Percentiles rank a stretch among this genome's conserved stretches.
Conservation (phyloP, 2,329 filamentous ascomycete genomes). For the Curvularia sp. region DNA sequence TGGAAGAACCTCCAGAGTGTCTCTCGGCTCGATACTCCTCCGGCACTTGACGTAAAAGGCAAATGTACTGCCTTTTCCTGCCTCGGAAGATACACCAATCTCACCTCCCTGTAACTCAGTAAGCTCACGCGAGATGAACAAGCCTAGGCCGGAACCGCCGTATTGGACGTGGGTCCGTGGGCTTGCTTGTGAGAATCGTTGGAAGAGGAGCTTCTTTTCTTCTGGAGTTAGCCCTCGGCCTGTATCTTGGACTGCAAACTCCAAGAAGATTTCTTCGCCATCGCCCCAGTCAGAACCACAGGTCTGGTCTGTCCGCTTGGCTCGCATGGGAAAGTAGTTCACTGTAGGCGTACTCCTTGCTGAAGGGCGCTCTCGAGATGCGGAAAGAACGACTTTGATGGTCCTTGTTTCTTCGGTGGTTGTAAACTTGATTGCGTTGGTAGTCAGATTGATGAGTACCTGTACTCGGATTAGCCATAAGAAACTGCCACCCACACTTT, state of each 20-base stretch:
- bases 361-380: slow-evolving; percentile 64
- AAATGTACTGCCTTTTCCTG: slow-evolving; percentile 75
- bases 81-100: slow-evolving; percentile 74
- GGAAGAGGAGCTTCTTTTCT: slow-evolving; percentile 77
- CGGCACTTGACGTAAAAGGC: slow-evolving; percentile 77
- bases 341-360: slow-evolving; percentile 56
- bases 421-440: slow-evolving; percentile 85
- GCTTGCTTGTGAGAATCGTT: slow-evolving; percentile 79
- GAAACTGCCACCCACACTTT: not conserved
- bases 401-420: slow-evolving; percentile 66
- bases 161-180: slow-evolving; percentile 80
- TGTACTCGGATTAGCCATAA: slow-evolving; percentile 14
- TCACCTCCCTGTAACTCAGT: slow-evolving; percentile 82
- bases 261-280: slow-evolving; percentile 70
- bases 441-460: slow-evolving; percentile 80
- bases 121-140: slow-evolving; percentile 81
- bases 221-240: slow-evolving; percentile 74
- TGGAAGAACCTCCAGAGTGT: slow-evolving; percentile 36
- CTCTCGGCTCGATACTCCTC: slow-evolving; percentile 57
- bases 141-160: slow-evolving; percentile 77
- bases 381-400: slow-evolving; percentile 71
- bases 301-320: slow-evolving; percentile 56
- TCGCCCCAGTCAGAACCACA: slow-evolving; percentile 71
- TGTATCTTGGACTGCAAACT: slow-evolving; percentile 78
- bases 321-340: slow-evolving; percentile 67